Percentiles rank a stretch among this genome's conserved stretches.
These are phyloP conservation scores for Planoprotostelium fungivorum DNA, from an alignment of 78 protist species.

Conservation along the genomic window DNA sequence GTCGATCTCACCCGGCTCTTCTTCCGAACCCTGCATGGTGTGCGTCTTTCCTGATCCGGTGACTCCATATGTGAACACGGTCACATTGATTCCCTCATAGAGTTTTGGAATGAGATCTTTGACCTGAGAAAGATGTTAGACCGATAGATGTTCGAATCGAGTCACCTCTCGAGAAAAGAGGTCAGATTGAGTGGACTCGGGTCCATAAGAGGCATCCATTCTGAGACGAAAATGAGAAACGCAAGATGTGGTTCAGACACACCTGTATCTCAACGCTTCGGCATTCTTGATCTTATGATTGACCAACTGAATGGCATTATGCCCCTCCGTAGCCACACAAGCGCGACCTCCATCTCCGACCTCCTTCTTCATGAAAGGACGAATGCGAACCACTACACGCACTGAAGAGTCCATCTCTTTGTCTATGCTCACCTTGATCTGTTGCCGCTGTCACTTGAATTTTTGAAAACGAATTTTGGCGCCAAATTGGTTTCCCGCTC, in stretches of 20 bases:
- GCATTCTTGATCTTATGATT: not conserved
- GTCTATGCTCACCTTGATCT: too few relatives aligned
- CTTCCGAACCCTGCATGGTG: constrained; percentile 29
- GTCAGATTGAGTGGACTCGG: not conserved
- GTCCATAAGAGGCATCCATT: not conserved
- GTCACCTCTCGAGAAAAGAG: not conserved
- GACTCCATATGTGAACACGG: constrained; percentile 32
- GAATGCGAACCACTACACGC: not conserved
- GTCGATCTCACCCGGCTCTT: not conserved
- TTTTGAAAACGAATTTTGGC: too few relatives aligned
- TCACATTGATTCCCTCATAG: constrained; percentile 11
- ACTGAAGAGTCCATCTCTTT: not conserved
- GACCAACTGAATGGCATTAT: not conserved
- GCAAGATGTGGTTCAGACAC: not conserved
- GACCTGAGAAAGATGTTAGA: too few relatives aligned
- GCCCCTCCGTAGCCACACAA: not conserved
- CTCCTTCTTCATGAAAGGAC: not conserved
- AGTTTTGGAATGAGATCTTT: not conserved
- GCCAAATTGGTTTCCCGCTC: too few relatives aligned
- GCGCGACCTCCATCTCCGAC: not conserved
- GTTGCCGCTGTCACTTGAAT: not conserved
- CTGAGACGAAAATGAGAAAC: not conserved
- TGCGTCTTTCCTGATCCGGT: constrained; percentile 37
- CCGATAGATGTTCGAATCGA: not conserved
- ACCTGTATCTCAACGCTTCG: not conserved